Evolutionary conservation across 208 protist genomes (phyloP).

Genomic region (Wallacemonas sp.): DNA sequence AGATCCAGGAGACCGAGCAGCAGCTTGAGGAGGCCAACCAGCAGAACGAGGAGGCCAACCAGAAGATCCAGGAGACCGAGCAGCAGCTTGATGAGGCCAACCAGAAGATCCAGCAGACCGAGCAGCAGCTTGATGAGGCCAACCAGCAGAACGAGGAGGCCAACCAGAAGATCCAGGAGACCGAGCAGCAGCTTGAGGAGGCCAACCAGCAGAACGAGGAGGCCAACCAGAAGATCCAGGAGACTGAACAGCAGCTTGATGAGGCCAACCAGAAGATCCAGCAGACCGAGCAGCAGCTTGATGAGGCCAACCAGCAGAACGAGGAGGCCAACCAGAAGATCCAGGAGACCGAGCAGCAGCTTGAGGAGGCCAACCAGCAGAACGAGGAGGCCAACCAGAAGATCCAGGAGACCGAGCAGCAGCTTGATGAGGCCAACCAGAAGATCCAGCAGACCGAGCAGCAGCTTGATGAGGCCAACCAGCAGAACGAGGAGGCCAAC

Average conservation of each 20-base stretch:
- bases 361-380: constrained; percentile 28
- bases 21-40: constrained; percentile 19
- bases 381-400: constrained; percentile 24
- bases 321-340: constrained; percentile 21
- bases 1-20: constrained; percentile 17
- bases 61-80: constrained; percentile 19
- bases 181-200: constrained; percentile 14
- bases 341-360: constrained; percentile 10
- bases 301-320: constrained; percentile 16
- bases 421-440: constrained; percentile 16
- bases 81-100: constrained; percentile 19
- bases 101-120: constrained; percentile 21
- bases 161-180: constrained; percentile 22
- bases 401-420: constrained; percentile 17
- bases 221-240: constrained; percentile 15
- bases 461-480: constrained; percentile 9
- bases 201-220: constrained; percentile 19
- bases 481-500: constrained; percentile 24
- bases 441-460: constrained; percentile 24
- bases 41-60: constrained; percentile 21
- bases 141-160: too few species aligned
- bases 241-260: constrained; percentile 17
- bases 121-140: constrained; percentile 8
- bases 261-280: constrained; percentile 22
- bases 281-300: constrained; percentile 18